phyloP scores from a whole-genome alignment of 2,329 filamentous ascomycete genomes.

The Dothideomycetidae sp. region DNA sequence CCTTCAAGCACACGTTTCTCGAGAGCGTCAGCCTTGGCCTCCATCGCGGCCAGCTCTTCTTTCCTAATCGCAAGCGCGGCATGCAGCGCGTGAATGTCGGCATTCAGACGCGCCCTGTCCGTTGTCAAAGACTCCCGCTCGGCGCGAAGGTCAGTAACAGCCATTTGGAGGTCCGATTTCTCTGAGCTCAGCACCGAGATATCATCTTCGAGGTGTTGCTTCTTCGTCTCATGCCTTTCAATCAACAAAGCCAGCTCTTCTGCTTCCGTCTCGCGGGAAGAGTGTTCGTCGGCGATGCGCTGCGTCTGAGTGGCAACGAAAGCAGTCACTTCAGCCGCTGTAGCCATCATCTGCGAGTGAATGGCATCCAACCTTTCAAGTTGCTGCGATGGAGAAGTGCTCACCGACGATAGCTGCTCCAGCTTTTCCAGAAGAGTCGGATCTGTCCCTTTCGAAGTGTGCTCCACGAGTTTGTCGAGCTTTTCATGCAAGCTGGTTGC shows the following conservation, averaged over 20 bases:
- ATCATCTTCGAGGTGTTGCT: conserved; percentile 41
- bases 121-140: conserved; percentile 63
- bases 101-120: conserved; percentile 66
- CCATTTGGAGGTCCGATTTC: conserved; percentile 34
- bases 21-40: conserved; percentile 70
- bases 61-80: conserved; percentile 78
- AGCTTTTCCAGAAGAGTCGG: background rate
- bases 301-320: conserved; percentile 68
- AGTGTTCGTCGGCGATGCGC: conserved; percentile 61
- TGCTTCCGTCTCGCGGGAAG: conserved; percentile 62
- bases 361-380: conserved; percentile 78
- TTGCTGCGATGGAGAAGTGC: conserved; percentile 40
- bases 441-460: conserved; percentile 21
- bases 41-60: conserved; percentile 85
- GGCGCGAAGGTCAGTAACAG: conserved; percentile 43
- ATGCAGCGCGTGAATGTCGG: conserved; percentile 80
- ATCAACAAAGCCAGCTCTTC: conserved; percentile 70
- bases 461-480: conserved; percentile 42
- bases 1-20: conserved; percentile 90
- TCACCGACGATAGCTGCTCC: background rate
- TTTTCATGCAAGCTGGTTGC: conserved; percentile 24
- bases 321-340: conserved; percentile 67
- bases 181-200: conserved; percentile 32
- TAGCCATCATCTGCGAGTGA: conserved; percentile 71
- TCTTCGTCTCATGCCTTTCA: conserved; percentile 57